These are phyloP conservation scores for Golubevia sp. DNA, from an alignment of 1,284 basidiomycete species.

Conservation along the genomic window DNA sequence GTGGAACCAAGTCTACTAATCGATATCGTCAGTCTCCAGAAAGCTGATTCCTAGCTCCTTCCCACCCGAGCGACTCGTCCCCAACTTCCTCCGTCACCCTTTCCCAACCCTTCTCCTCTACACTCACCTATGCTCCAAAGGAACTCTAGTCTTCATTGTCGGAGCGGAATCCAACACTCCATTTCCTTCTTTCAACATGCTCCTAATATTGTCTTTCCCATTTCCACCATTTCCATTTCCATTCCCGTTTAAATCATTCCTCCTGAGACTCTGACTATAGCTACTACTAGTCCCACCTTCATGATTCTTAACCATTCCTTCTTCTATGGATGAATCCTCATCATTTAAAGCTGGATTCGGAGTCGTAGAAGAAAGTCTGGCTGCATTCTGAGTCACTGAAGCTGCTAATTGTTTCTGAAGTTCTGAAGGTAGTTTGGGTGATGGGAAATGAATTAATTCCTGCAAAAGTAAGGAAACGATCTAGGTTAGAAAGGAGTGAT, in stretches of 20 bases:
- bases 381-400: conserved; percentile 20
- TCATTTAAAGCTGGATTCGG: conserved; percentile 49
- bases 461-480: neutral
- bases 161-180: neutral
- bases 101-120: no score
- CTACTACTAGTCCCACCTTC: conserved; percentile 7
- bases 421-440: conserved; percentile 43
- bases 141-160: neutral
- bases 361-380: conserved; percentile 40
- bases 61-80: no score
- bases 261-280: no score
- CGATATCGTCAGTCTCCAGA: no score
- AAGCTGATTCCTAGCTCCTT: no score
- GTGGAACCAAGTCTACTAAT: no score
- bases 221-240: conserved; percentile 8
- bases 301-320: conserved; percentile 18
- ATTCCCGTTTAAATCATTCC: conserved; percentile 13
- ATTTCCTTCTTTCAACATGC: neutral
- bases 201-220: neutral
- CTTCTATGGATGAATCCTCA: conserved; percentile 30
- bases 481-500: no score
- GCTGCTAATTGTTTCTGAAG: conserved; percentile 42
- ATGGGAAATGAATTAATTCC: conserved; percentile 57
- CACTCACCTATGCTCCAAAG: neutral
- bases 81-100: no score